Evolutionary conservation across 148 eudicot genomes (phyloP), one percentile per base, ranked within the genome.

Genomic region (Beta vulgaris): DNA sequence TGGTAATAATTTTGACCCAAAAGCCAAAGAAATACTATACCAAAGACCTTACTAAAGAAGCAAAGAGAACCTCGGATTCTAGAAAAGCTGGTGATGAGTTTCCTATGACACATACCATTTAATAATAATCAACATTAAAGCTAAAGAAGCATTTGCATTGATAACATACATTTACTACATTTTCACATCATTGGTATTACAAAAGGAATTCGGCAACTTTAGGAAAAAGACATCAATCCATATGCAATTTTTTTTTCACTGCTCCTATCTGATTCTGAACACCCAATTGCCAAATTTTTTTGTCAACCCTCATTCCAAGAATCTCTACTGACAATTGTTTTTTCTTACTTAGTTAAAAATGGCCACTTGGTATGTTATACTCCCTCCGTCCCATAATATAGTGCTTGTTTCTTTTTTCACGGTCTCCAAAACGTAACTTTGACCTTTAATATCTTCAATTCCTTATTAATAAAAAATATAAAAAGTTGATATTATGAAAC

Each of bases 21-120:
- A 74, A 63, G 35, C 71, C 78, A 43, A 78, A 73, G 77, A 39
- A 31, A 14, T 48, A 16, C 53, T 48, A 40, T 21, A 53, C 18
- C 35, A 63, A 34, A 19, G 10, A 11, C 18, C 37, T 72, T 53
- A 48, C 65, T 36, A 55, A 74, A 31, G 58, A 51, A 62, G 43
- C 69, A 69, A 48, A 74, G 75, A 28, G 60, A 74, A 79, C 82
- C 82, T 73, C 69, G 82, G 77, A 68, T 79, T 79, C 78, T 79
- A 68, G 73, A 67, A 79, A 77, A 49, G 69, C 54, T 51, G 4
- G 4, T 53, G 51, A 57, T 73, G 61, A 46, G 34, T 37, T 79
- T 74, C 12, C 55, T 60, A 29, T 72, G 40, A 53, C 19, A 69
- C 37, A 46, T 9, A 43, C 60, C 58, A 72, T 65, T 44, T 26